Base-by-base conservation (phyloP, 176 grass and related monocot species). In the Tillandsia leiboldiana region DNA sequence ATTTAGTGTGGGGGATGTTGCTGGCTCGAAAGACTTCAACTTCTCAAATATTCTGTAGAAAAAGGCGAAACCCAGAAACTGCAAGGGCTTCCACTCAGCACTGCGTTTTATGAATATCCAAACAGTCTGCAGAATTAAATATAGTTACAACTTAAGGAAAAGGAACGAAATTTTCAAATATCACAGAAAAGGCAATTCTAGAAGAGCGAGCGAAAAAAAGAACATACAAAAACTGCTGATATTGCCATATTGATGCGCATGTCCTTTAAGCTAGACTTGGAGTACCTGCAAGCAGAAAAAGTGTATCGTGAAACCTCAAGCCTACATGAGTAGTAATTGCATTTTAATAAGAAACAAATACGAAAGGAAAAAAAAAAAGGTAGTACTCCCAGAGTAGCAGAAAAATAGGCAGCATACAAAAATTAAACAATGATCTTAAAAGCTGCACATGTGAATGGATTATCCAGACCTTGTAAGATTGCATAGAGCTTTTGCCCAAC, bases 31-130 rank as follows among this genome's bases (percentile, higher is more conserved):
- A 66, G 75, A 20, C 71, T 83, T 90, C 68, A 99, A 75, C 69
- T 99, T 99, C 82, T 86, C 86, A 75, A 99, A 84, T 81, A 99
- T 93, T 86, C 94, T 77, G 69, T 93, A 99, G 84, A 99, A 93
- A 88, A 87, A 93, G 50, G 69, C 77, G 70, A 99, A 99, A 79
- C 79, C 91, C 59, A 99, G 71, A 86, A 99, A 87, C 64, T 99
- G 89, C 89, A 99, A 77, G 63, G 94, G 94, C 54, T 89, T 99
- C 89, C 89, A 99, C 70, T 99, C 86, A 2, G 82, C 84, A 59
- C 69, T 87, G 57, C 82, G 50, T 64, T 84, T 78, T 29, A 93
- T 78, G 69, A 84, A 74, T 49, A 84, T 83, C 89, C 89, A 99
- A 71, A 80, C n/a, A 52, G 83, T 91, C 94, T 99, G 84, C 42